Base-by-base conservation (phyloP, 257 asterid species). In the Ligustrum vulgare region DNA sequence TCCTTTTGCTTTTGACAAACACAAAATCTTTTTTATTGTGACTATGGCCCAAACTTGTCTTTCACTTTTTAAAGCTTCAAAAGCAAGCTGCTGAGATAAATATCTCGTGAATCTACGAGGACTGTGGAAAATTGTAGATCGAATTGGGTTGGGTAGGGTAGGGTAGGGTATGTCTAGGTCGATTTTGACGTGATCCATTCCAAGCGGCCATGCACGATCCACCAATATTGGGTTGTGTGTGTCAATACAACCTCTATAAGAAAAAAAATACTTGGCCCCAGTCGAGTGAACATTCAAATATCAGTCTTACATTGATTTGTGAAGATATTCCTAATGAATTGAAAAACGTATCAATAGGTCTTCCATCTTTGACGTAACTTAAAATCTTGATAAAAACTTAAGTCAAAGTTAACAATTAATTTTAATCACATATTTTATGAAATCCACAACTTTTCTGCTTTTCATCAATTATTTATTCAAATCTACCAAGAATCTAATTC, bases 41-140 rank as follows among this genome's bases (percentile, higher is more conserved):
- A 75, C 84, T 74, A 83, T 85, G 86, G 89, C 81, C 92, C 84
- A 74, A 74, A 76, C 43, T 85, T 84, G 85, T 70, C 84, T 77
- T 54, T 75, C 76, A 80, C 90, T 86, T 89, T 82, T 69, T 79
- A 78, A 63, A 76, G 79, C 82, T 78, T 77, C 77, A 77, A 81
- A 81, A 79, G 80, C 49, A 72, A 60, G 32, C 43, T 23, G 34
- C 34, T 10, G 20, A 60, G 1, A 23, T 22, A 10, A 9, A 60
- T 2, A 0, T 60, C 67, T 3, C 67, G 67, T 60, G 67, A 60
- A 23, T 11, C 67, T 60, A 10, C 33, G 23, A 54, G 28, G 25
- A 54, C 10, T 6, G 25, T 18, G 11, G 33, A 60, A 60, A 60
- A 60, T 60, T 60, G 6, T 18, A 54, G 0, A 3, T 22, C 33